Conservation (phyloP, 1,139 yeast species). For the Blastobotrys persicus region DNA sequence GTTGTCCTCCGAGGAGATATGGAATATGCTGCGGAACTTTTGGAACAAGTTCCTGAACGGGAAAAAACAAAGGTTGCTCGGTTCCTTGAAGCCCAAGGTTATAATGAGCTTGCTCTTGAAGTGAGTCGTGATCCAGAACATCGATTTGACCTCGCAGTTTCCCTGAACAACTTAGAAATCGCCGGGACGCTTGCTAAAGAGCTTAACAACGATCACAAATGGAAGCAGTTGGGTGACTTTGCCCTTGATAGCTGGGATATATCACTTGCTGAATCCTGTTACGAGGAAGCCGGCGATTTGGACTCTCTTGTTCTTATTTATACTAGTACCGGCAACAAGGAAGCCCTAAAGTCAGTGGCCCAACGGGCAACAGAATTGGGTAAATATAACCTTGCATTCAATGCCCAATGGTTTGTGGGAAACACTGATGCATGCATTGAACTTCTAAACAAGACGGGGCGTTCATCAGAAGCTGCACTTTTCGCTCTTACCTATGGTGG, state of each 20-base stretch:
- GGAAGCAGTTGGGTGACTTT: constrained; percentile 91
- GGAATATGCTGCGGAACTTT: constrained; percentile 65
- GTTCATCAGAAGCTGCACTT: constrained; percentile 82
- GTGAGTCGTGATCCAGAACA: constrained; percentile 85
- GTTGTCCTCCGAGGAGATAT: constrained; percentile 92
- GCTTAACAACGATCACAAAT: constrained; percentile 60
- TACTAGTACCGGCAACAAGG: constrained; percentile 72
- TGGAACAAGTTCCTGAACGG: constrained; percentile 60
- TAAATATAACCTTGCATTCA: constrained; percentile 86
- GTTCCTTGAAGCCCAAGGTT: constrained; percentile 91
- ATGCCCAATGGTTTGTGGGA: constrained; percentile 85
- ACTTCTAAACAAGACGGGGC: constrained; percentile 64
- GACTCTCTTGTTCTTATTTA: constrained; percentile 79
- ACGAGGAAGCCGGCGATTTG: constrained; percentile 74
- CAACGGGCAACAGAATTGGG: constrained; percentile 64
- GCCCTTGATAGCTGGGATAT: constrained; percentile 78
- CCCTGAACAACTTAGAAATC: constrained; percentile 62
- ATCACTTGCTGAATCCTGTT: constrained; percentile 76
- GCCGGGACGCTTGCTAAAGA: constrained; percentile 69
- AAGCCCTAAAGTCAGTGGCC: constrained; percentile 57
- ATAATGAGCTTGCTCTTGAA: constrained; percentile 73
- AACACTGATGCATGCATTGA: constrained; percentile 63
- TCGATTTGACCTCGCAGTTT: constrained; percentile 75
- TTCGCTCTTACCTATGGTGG: constrained; percentile 74
- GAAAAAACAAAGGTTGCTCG: constrained; percentile 83